Percentiles rank a stretch among this genome's conserved stretches.
phyloP scores from a whole-genome alignment of 169 alveolate genomes.

The Amoebophrya sp. region DNA sequence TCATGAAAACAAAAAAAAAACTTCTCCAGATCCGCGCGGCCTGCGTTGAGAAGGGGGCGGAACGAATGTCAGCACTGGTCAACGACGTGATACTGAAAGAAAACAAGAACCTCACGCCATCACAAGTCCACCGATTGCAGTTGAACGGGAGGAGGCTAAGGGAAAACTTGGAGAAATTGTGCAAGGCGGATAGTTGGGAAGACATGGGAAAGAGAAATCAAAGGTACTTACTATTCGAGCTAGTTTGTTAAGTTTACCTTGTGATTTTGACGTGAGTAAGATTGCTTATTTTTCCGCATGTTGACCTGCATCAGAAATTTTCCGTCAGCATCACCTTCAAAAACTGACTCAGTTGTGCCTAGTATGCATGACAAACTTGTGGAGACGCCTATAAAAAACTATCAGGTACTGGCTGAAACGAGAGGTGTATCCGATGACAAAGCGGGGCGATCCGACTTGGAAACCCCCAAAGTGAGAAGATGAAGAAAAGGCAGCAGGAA shows the following conservation, averaged over 20 bases:
- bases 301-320: too few relatives aligned
- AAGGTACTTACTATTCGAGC: not conserved
- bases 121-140: not conserved
- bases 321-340: not conserved
- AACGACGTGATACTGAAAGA: not conserved
- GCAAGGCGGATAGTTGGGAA: not conserved
- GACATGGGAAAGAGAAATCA: not conserved
- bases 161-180: not conserved
- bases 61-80: conserved; percentile 4
- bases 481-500: too few relatives aligned
- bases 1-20: not conserved
- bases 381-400: too few relatives aligned
- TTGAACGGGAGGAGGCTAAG: not conserved
- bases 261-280: too few relatives aligned
- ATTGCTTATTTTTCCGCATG: too few relatives aligned
- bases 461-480: not conserved
- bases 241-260: too few relatives aligned
- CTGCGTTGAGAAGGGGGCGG: conserved; percentile 18
- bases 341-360: too few relatives aligned
- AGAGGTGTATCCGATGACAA: conserved; percentile 9
- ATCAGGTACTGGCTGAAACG: not conserved
- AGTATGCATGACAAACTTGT: too few relatives aligned
- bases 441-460: not conserved
- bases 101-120: not conserved
- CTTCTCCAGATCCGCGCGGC: not conserved